Evolutionary conservation across 176 grass and related monocot species (phyloP).

Genomic region (Aegilops umbellulata): DNA sequence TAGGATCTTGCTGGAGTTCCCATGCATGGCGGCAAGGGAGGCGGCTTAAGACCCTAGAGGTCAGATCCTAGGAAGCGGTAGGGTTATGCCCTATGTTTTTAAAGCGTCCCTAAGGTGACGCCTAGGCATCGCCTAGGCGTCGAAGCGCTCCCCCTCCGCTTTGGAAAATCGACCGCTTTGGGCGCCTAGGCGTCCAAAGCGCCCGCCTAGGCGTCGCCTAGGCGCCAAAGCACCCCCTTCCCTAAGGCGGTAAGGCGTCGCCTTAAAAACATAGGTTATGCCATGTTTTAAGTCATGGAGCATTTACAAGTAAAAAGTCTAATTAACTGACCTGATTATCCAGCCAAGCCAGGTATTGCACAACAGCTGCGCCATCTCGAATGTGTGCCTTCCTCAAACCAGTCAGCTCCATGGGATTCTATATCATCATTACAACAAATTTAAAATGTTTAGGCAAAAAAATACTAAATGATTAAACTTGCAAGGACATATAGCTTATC

Average conservation of each 20-base stretch:
- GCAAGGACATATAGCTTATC: not conserved
- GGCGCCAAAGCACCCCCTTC: too few species aligned
- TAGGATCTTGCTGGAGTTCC: slow-evolving; percentile 29
- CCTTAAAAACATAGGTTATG: too few species aligned
- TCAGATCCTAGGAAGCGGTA: not conserved
- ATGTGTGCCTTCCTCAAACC: slow-evolving; percentile 92
- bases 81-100: slow-evolving; percentile 38
- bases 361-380: slow-evolving; percentile 92
- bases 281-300: not conserved
- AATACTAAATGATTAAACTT: slow-evolving; percentile 7
- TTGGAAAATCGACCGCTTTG: too few species aligned
- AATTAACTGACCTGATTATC: slow-evolving; percentile 73
- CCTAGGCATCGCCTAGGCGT: too few species aligned
- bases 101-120: too few species aligned
- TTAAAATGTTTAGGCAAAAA: slow-evolving; percentile 21
- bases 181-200: too few species aligned
- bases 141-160: too few species aligned
- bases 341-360: slow-evolving; percentile 89
- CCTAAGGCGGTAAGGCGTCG: too few species aligned
- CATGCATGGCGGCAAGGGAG: slow-evolving; percentile 44
- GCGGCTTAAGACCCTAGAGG: slow-evolving; percentile 18
- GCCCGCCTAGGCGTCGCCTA: too few species aligned
- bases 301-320: slow-evolving; percentile 9
- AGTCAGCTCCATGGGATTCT: slow-evolving; percentile 83
- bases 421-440: slow-evolving; percentile 37